phyloP scores from a whole-genome alignment of 2,329 filamentous ascomycete species.

The Cryphonectria nitschkei region DNA sequence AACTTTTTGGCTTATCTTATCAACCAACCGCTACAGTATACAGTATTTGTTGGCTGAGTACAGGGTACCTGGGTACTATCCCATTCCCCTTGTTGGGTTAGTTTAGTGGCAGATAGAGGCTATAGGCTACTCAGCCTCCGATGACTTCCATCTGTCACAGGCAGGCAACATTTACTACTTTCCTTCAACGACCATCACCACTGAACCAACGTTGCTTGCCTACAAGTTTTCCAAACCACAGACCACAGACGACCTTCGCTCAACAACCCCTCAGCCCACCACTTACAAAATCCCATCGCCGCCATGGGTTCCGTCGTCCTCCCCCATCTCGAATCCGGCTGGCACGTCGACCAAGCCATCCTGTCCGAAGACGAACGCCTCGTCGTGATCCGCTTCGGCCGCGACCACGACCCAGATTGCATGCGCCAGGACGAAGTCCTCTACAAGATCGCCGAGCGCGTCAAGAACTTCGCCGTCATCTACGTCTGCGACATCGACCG shows the following conservation, averaged over 20 bases:
- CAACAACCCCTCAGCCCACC: neutral
- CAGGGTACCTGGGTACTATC: neutral
- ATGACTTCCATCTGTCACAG: neutral
- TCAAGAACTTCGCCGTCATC: slow-evolving; percentile 91
- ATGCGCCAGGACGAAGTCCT: slow-evolving; percentile 87
- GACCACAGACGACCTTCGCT: neutral
- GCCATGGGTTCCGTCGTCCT: slow-evolving; percentile 82
- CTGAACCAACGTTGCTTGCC: neutral
- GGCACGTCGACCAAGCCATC: slow-evolving; percentile 98
- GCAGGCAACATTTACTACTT: neutral
- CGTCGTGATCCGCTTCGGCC: slow-evolving; percentile 90
- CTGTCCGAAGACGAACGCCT: slow-evolving; percentile 71
- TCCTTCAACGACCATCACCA: neutral
- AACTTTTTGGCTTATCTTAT: slow-evolving; percentile 18
- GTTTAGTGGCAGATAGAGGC: neutral
- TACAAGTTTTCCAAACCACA: neutral
- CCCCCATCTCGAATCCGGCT: slow-evolving; percentile 87
- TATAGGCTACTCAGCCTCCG: neutral
- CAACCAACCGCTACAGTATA: neutral
- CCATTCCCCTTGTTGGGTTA: neutral
- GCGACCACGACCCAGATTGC: slow-evolving; percentile 79
- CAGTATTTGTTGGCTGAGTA: neutral
- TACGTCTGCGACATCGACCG: slow-evolving; percentile 93
- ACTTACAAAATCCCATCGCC: neutral
- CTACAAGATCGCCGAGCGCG: slow-evolving; percentile 87